Evolutionary conservation across 306 rosid species (phyloP).

Genomic region (Pterocarpus santalinus): DNA sequence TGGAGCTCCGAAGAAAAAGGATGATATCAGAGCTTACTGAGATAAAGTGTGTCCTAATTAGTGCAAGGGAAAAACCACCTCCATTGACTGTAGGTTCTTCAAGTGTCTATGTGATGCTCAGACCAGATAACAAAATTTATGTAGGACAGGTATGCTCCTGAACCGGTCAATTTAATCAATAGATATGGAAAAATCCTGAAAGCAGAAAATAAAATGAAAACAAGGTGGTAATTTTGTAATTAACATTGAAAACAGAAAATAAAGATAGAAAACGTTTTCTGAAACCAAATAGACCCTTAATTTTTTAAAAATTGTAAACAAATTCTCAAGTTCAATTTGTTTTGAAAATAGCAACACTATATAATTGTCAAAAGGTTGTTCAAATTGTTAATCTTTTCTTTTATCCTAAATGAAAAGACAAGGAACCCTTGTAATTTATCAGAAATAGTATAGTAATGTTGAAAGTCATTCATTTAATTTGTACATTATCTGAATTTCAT

Average conservation of each 20-base stretch:
- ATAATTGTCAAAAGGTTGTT: not conserved
- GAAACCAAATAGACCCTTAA: no score
- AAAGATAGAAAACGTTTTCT: no score
- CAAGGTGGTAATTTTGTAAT: no score
- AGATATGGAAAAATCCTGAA: no score
- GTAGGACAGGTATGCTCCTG: conserved; percentile 79
- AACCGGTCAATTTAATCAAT: no score
- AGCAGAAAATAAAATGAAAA: no score
- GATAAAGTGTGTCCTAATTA: conserved; percentile 67
- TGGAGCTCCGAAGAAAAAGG: conserved; percentile 56
- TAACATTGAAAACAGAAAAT: no score
- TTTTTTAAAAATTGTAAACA: not conserved
- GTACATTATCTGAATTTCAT: conserved; percentile 1
- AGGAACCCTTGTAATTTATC: not conserved
- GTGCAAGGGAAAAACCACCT: conserved; percentile 84
- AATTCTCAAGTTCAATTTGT: not conserved
- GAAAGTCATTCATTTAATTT: not conserved
- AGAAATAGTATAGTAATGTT: not conserved
- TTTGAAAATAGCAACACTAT: not conserved
- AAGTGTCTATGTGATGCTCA: conserved; percentile 83
- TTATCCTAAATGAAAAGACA: not conserved
- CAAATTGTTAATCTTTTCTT: not conserved
- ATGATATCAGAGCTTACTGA: conserved; percentile 43
- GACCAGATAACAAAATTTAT: conserved; percentile 79
- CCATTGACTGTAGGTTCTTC: conserved; percentile 91